phyloP scores from a whole-genome alignment of 2,329 filamentous ascomycete species.

The Exophiala oligosperma region DNA sequence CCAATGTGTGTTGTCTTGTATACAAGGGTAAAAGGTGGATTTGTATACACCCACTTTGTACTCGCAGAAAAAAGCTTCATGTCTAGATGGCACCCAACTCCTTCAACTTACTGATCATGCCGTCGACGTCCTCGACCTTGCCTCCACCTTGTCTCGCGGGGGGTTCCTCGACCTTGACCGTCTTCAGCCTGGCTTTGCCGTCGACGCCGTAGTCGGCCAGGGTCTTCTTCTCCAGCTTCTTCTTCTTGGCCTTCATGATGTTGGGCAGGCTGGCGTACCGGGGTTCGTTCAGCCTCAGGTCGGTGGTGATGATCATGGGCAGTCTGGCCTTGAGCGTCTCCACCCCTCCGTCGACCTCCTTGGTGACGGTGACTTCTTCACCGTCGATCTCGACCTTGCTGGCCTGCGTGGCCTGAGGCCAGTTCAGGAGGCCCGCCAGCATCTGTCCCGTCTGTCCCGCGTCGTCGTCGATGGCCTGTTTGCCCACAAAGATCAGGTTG shows the following conservation, averaged over 20 bases:
- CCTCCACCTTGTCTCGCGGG: conserved; percentile 84
- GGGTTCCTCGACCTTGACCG: conserved; percentile 87
- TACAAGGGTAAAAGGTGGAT: too few relatives aligned
- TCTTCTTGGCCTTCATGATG: conserved; percentile 99
- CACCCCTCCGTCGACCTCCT: conserved; percentile 92
- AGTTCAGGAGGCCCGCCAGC: conserved; percentile 87
- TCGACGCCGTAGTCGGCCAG: conserved; percentile 79
- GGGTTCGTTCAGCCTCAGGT: conserved; percentile 91
- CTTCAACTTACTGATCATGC: conserved; percentile 91
- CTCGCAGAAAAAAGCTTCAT: too few relatives aligned
- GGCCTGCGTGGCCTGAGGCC: conserved; percentile 94
- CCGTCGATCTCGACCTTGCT: conserved; percentile 74
- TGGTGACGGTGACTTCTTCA: conserved; percentile 72
- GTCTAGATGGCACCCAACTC: conserved; percentile 83
- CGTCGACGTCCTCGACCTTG: conserved; percentile 96
- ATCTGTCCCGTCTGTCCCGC: conserved; percentile 96
- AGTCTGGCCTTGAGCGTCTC: conserved; percentile 85
- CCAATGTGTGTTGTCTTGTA: neutral
- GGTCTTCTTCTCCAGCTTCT: conserved; percentile 91
- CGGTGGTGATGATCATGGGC: conserved; percentile 92
- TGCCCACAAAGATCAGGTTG: conserved; percentile 91
- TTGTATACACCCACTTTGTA: too few relatives aligned
- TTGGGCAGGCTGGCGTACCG: conserved; percentile 94
- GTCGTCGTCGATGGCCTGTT: conserved; percentile 98
- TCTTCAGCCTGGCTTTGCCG: conserved; percentile 75